phyloP scores from a whole-genome alignment of 106 monocot genomes.

The Dioscorea dumetorum region DNA sequence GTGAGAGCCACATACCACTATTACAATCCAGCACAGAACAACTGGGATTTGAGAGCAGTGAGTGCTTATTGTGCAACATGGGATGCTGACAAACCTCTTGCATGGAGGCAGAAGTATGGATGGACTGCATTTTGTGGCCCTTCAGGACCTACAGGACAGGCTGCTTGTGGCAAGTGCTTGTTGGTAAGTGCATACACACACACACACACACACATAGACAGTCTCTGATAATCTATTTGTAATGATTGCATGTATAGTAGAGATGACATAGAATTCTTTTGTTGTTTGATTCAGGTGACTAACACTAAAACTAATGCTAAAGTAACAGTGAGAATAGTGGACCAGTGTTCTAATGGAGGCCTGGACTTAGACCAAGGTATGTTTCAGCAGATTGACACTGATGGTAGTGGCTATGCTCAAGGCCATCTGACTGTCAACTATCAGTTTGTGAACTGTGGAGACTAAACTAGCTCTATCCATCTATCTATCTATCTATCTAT shows the following conservation, averaged over 20 bases:
- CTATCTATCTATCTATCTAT: neutral
- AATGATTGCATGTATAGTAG: neutral
- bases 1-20: constrained; percentile 5
- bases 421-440: constrained; percentile 26
- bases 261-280: neutral
- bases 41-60: constrained; percentile 18
- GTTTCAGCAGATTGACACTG: constrained; percentile 21
- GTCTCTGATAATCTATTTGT: too few relatives aligned
- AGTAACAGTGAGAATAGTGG: constrained; percentile 31
- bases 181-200: constrained; percentile 1
- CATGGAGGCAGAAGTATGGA: constrained; percentile 26
- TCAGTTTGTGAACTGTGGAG: constrained; percentile 17
- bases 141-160: constrained; percentile 16
- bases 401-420: constrained; percentile 5
- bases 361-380: constrained; percentile 21
- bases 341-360: constrained; percentile 31
- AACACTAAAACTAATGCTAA: constrained; percentile 22
- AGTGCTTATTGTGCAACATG: constrained; percentile 26
- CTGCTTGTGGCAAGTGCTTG: constrained; percentile 27
- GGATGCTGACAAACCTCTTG: constrained; percentile 18
- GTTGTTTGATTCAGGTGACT: constrained; percentile 11
- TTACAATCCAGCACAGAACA: constrained; percentile 1
- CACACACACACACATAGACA: too few relatives aligned
- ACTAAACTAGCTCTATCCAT: neutral
- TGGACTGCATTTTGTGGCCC: constrained; percentile 50